phyloP scores from a whole-genome alignment of 2,329 filamentous ascomycete species.

The Fusarium sp. region DNA sequence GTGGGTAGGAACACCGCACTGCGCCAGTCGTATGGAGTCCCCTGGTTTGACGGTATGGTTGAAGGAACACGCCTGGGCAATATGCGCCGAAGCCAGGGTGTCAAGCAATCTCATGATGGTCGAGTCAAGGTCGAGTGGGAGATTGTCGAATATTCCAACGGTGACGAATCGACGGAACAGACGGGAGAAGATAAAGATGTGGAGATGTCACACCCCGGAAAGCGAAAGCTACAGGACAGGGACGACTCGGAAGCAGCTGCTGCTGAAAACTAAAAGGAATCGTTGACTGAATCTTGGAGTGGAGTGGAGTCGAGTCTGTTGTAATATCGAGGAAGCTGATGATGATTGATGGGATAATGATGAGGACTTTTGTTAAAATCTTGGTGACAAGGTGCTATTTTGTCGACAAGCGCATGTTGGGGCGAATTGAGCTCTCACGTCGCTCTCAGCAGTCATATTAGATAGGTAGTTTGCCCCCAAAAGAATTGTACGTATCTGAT shows the following conservation, averaged over 20 bases:
- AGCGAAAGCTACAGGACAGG: conserved; percentile 63
- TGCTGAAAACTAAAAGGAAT: conserved; percentile 7
- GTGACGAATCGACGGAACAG: conserved; percentile 34
- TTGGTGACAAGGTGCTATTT: background rate
- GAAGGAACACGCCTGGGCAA: conserved; percentile 79
- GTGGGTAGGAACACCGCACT: conserved; percentile 48
- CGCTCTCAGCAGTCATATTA: background rate
- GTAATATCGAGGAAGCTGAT: conserved; percentile 11
- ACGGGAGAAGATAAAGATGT: conserved; percentile 51
- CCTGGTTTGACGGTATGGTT: conserved; percentile 88
- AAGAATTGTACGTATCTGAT: background rate
- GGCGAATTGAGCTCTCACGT: background rate
- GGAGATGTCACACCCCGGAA: conserved; percentile 52
- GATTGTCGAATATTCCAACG: conserved; percentile 76
- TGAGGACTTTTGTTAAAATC: conserved; percentile 5
- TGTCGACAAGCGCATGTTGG: conserved; percentile 1
- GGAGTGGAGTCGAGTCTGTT: background rate
- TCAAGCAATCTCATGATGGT: conserved; percentile 68
- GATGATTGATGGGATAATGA: conserved; percentile 18
- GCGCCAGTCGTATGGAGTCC: conserved; percentile 75
- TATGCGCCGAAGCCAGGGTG: conserved; percentile 70
- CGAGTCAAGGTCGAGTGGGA: conserved; percentile 82
- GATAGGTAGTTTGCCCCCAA: conserved; percentile 11
- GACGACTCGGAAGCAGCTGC: conserved; percentile 46
- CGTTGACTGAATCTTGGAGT: background rate